Conservation (phyloP, 2,329 filamentous ascomycete species). For the Scorias spongiosa region DNA sequence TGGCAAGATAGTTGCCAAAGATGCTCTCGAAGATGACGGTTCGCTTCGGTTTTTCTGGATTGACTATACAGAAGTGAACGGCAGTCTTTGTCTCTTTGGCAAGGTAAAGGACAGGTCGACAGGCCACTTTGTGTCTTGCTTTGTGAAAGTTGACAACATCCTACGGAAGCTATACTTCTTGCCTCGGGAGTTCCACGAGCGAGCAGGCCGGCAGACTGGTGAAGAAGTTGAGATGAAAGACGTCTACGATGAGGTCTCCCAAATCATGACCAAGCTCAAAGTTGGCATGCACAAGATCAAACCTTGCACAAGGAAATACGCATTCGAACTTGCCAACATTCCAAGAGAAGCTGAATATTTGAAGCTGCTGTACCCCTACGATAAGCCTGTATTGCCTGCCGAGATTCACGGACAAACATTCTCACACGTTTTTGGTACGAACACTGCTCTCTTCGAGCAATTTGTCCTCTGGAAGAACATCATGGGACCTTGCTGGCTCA, state of each 20-base stretch:
- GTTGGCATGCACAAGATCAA: conserved; percentile 92
- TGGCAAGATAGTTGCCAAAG: conserved; percentile 68
- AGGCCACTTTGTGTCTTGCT: conserved; percentile 70
- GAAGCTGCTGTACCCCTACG: conserved; percentile 91
- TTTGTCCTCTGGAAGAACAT: conserved; percentile 98
- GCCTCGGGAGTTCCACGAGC: conserved; percentile 51
- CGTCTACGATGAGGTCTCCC: conserved; percentile 79
- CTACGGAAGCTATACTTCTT: conserved; percentile 85
- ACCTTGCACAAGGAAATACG: conserved; percentile 76
- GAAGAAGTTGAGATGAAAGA: conserved; percentile 76
- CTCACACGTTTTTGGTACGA: conserved; percentile 84
- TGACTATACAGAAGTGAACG: conserved; percentile 86
- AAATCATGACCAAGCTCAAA: conserved; percentile 71
- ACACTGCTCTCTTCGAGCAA: conserved; percentile 89
- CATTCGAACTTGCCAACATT: conserved; percentile 77
- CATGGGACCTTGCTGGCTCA: conserved; percentile 97
- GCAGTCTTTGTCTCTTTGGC: conserved; percentile 83
- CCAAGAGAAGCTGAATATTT: conserved; percentile 84
- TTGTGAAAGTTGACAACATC: conserved; percentile 92
- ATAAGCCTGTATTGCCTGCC: conserved; percentile 58
- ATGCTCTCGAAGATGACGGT: conserved; percentile 87
- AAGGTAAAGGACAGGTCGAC: conserved; percentile 86
- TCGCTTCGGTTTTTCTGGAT: conserved; percentile 93
- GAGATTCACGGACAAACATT: conserved; percentile 72
- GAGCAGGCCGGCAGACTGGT: conserved; percentile 50